A percentile compares a stretch with the other conserved stretches of the same genome.
Conservation (phyloP, 2,329 filamentous ascomycete species). For the Scopulariopsis brevicaulis region DNA sequence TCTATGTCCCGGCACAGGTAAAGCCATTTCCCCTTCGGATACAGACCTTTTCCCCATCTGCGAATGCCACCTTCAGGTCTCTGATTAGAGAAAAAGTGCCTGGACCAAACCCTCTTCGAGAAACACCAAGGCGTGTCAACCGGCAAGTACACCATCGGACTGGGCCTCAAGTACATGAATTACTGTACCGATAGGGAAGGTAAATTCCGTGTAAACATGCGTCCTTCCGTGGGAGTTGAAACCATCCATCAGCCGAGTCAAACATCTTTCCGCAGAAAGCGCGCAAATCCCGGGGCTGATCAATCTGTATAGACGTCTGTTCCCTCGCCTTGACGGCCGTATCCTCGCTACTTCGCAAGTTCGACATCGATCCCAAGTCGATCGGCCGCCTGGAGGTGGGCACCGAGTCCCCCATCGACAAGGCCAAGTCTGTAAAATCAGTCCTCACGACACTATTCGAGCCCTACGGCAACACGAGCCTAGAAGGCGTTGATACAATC, state of each 20-base stretch:
- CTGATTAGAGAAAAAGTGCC: slow-evolving; percentile 44
- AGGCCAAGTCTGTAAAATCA: slow-evolving; percentile 61
- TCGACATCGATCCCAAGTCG: slow-evolving; percentile 67
- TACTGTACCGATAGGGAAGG: slow-evolving; percentile 86
- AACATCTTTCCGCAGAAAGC: slow-evolving; percentile 1
- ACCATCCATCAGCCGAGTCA: slow-evolving; percentile 7
- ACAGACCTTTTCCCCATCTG: slow-evolving; percentile 20
- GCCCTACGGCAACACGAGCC: slow-evolving; percentile 57
- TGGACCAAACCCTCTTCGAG: slow-evolving; percentile 72
- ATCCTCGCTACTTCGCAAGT: slow-evolving; percentile 69
- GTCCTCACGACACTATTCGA: slow-evolving; percentile 80
- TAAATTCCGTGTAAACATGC: slow-evolving; percentile 23
- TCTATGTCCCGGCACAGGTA: slow-evolving; percentile 75
- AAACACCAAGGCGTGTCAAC: slow-evolving; percentile 74
- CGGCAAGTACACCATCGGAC: slow-evolving; percentile 84
- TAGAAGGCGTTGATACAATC: slow-evolving; percentile 73
- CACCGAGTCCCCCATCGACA: slow-evolving; percentile 77
- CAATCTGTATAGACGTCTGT: slow-evolving; percentile 59
- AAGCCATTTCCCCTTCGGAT: too few relatives aligned
- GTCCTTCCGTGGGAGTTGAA: neutral
- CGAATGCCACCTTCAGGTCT: neutral
- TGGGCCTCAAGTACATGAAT: slow-evolving; percentile 84
- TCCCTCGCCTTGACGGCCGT: slow-evolving; percentile 70
- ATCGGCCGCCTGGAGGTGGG: slow-evolving; percentile 76
- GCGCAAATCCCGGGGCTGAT: neutral